Conservation (phyloP, 257 asterid genomes). For the Solanum pennellii region DNA sequence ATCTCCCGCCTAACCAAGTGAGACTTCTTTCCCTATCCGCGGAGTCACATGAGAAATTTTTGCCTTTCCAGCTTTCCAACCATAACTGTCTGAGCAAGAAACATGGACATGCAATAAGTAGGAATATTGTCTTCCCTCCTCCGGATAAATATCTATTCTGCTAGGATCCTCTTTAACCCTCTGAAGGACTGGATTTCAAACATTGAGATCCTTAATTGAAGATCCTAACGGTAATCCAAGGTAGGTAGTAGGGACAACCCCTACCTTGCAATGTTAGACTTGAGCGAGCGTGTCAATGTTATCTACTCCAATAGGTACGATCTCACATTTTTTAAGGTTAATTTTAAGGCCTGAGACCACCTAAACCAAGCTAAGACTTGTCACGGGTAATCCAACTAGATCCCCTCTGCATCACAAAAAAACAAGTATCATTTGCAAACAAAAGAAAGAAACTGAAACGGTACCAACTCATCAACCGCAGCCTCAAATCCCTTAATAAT, state of each 20-base stretch:
- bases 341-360: background rate
- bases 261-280: background rate
- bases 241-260: background rate
- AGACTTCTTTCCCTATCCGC: background rate
- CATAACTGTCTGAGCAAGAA: background rate
- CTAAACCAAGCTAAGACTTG: background rate
- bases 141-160: background rate
- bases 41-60: background rate
- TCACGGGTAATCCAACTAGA: background rate
- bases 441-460: background rate
- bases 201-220: background rate
- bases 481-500: background rate
- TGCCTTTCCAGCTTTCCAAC: background rate
- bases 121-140: background rate
- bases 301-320: background rate
- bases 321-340: background rate
- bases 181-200: background rate
- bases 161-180: background rate
- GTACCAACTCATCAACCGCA: background rate
- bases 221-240: background rate
- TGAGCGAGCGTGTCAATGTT: background rate
- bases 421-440: background rate
- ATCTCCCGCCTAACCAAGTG: background rate
- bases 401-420: background rate
- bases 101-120: background rate